Conservation (phyloP, 805 yeast species). For the Ogataea paraovalis region DNA sequence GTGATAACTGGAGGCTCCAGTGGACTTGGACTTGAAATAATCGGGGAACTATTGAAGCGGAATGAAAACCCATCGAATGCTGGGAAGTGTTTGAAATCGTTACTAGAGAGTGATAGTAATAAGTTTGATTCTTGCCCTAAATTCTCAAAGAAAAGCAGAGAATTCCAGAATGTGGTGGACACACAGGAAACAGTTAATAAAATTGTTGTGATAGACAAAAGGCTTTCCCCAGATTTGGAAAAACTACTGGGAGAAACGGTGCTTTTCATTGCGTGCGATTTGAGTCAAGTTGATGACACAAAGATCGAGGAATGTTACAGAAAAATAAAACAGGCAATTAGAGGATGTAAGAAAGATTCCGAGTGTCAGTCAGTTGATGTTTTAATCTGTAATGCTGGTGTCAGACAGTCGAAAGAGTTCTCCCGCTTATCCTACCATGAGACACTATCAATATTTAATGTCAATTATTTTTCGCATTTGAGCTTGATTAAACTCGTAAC, state of each 20-base stretch:
- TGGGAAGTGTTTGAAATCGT: constrained; percentile 6
- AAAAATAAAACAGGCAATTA: constrained; percentile 12
- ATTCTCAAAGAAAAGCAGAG: neutral
- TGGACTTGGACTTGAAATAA: constrained; percentile 47
- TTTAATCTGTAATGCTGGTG: constrained; percentile 47
- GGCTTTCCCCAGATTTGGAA: constrained; percentile 15
- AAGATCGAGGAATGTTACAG: constrained; percentile 24
- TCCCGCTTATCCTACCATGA: constrained; percentile 22
- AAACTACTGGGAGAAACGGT: constrained; percentile 13
- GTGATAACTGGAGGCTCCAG: constrained; percentile 48
- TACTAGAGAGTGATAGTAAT: too few relatives aligned
- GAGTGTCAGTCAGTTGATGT: constrained; percentile 22
- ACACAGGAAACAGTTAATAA: constrained; percentile 6
- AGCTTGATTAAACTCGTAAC: constrained; percentile 33
- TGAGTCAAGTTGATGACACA: constrained; percentile 6
- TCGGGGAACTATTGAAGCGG: constrained; percentile 20
- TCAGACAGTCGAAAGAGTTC: constrained; percentile 35
- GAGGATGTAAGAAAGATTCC: constrained; percentile 6
- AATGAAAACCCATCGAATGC: neutral
- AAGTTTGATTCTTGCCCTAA: too few relatives aligned
- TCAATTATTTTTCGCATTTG: constrained; percentile 43
- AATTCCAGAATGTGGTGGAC: neutral
- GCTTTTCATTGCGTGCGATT: constrained; percentile 25
- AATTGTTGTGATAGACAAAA: constrained; percentile 33
- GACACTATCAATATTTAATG: constrained; percentile 22